A percentile compares a stretch with the other conserved stretches of the same genome.
Evolutionary conservation across 129 eudicot genomes (phyloP).

Genomic region (Silybum marianum): DNA sequence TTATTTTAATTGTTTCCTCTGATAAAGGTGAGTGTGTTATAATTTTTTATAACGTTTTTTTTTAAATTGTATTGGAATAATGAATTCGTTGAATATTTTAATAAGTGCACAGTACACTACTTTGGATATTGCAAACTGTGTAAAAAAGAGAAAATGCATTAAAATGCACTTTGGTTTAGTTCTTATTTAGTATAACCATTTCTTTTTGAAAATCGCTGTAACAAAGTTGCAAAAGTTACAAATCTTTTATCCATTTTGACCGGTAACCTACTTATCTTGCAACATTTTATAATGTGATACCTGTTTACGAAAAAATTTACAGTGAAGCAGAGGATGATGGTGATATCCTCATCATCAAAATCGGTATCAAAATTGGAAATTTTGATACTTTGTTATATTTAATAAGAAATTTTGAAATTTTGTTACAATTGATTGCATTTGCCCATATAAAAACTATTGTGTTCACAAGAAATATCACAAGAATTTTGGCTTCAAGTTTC

Average conservation of each 20-base stretch:
- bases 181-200: too few species aligned
- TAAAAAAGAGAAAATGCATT: too few species aligned
- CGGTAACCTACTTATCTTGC: background rate
- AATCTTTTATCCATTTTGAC: background rate
- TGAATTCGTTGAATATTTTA: too few species aligned
- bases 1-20: background rate
- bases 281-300: background rate
- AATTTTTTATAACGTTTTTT: background rate
- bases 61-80: background rate
- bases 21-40: background rate
- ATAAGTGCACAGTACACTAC: background rate
- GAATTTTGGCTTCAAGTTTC: background rate
- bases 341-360: background rate
- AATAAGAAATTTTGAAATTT: too few species aligned
- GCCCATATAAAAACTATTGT: too few species aligned
- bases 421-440: too few species aligned
- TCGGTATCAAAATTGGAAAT: background rate
- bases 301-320: too few species aligned
- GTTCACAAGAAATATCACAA: background rate
- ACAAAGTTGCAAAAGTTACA: background rate
- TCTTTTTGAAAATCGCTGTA: too few species aligned
- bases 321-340: background rate
- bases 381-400: background rate
- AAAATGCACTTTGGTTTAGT: background rate
- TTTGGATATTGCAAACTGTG: background rate